Evolutionary conservation across 1,139 yeast genomes (phyloP), one percentile per base, ranked within the genome.

Genomic region (Yarrowia galli): DNA sequence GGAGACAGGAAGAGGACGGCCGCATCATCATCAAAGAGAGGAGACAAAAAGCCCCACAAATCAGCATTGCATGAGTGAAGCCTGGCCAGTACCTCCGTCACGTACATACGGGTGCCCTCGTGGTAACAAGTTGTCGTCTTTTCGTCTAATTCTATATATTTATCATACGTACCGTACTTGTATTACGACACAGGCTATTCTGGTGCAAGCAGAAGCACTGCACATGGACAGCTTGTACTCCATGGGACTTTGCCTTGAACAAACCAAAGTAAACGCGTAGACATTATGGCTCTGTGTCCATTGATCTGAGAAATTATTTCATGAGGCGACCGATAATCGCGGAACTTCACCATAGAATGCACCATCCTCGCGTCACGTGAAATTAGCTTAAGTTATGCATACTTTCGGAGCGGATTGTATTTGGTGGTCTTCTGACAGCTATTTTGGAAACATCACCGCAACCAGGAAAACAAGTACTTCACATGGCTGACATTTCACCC

Each of bases 1-100:
- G 69, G 71, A 35, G 40, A 36, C 53, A 63, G 13, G 67, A 68
- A 22, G 58, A 25, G 22, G 64, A 42, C 2, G 68, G 68, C 4
- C 65, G 56, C 25, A 54, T 66, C 3, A 22, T 54, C 10, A 54
- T 68, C 9, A 42, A 67, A 18, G 68, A 67, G 54, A 22, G 68
- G 58, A 65, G 40, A 58, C 45, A 20, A 40, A 54, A 40, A 28
- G 46, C 56, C 6, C 53, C 61, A 12, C 63, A 23, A 16, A 45
- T 65, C 42, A 65, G 16, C 25, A 20, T 65, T 23, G 13, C 51
- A 4, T 65, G 60, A 35, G 6, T 5, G 18, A 13, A 6, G 18
- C 16, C 38, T 18, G 28, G 45, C 23, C 18, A n/a, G n/a, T n/a
- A n/a, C n/a, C n/a, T n/a, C 36, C 2, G 36, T 32, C 36, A 25